Conservation (phyloP, 768 basidiomycete genomes). For the Agrocybe pediades region DNA sequence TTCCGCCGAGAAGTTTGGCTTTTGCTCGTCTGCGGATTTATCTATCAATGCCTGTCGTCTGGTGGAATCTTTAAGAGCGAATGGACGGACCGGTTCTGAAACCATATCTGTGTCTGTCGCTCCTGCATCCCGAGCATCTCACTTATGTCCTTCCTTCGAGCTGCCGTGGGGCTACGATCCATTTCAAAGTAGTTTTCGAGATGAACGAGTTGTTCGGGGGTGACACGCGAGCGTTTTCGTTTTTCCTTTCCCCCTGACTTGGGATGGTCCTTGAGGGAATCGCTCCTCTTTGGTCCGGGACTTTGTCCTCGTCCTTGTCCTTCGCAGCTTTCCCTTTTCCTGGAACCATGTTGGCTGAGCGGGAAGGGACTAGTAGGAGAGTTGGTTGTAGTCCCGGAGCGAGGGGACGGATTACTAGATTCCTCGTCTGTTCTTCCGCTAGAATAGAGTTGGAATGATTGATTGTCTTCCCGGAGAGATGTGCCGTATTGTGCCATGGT, state of each 20-base stretch:
- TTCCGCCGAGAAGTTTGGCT: constrained; percentile 71
- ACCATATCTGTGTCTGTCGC: constrained; percentile 89
- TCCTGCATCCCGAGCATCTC: constrained; percentile 79
- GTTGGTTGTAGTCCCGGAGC: constrained; percentile 23
- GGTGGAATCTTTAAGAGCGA: neutral
- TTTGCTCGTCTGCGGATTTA: constrained; percentile 66
- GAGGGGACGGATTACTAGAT: constrained; percentile 25
- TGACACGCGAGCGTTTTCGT: constrained; percentile 73
- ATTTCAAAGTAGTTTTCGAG: constrained; percentile 69
- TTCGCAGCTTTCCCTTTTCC: constrained; percentile 28
- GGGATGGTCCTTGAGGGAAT: constrained; percentile 25
- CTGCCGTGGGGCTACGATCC: constrained; percentile 74
- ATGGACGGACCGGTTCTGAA: constrained; percentile 71
- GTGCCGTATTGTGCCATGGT: constrained; percentile 25
- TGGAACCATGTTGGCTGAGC: neutral
- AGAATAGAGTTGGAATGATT: constrained; percentile 25
- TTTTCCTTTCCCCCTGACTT: constrained; percentile 33
- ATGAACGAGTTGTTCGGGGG: constrained; percentile 76
- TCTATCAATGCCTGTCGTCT: constrained; percentile 1
- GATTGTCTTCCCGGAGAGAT: neutral
- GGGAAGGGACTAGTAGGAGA: constrained; percentile 27
- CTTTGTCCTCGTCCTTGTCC: constrained; percentile 34
- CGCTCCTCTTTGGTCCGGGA: constrained; percentile 35
- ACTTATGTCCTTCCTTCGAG: constrained; percentile 72
- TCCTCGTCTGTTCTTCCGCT: constrained; percentile 21